Percentiles rank a stretch among this genome's conserved stretches.
Evolutionary conservation across 2,329 filamentous ascomycete species (phyloP).

Genomic region (Scedosporium dehoogii): DNA sequence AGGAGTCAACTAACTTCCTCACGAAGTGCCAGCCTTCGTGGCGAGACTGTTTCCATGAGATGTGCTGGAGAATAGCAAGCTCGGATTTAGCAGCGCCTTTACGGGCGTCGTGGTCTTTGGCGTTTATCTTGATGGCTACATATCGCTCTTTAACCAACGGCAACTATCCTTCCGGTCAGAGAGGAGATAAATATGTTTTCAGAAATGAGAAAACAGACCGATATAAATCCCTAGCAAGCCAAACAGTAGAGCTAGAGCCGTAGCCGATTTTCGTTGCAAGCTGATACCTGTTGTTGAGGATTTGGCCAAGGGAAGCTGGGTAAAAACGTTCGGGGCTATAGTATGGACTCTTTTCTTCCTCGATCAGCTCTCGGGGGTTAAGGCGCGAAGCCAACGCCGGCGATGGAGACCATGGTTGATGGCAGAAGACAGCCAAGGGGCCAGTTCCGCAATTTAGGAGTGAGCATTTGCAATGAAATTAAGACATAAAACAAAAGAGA

Average conservation of each 20-base stretch:
- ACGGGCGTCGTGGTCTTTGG: not conserved
- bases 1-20: slow-evolving; percentile 11
- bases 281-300: slow-evolving; percentile 6
- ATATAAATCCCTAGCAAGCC: slow-evolving; percentile 8
- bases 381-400: not conserved
- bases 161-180: slow-evolving; percentile 8
- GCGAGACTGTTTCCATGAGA: slow-evolving; percentile 6
- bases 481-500: not conserved
- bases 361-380: too few relatives aligned
- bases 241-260: slow-evolving; percentile 7
- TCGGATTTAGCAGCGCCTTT: slow-evolving; percentile 9
- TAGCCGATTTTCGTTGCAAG: slow-evolving; percentile 8
- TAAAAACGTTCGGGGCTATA: not conserved
- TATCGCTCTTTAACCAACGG: slow-evolving; percentile 15
- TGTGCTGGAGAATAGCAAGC: slow-evolving; percentile 10
- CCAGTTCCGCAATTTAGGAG: not conserved
- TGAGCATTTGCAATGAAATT: not conserved
- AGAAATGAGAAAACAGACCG: slow-evolving; percentile 1
- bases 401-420: not conserved
- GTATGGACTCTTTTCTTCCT: too few relatives aligned
- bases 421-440: not conserved
- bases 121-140: slow-evolving; percentile 15
- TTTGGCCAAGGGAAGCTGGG: slow-evolving; percentile 2
- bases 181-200: not conserved
- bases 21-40: slow-evolving; percentile 14